phyloP scores from a whole-genome alignment of 2,329 filamentous ascomycete genomes.

The Aspergillus sp. region DNA sequence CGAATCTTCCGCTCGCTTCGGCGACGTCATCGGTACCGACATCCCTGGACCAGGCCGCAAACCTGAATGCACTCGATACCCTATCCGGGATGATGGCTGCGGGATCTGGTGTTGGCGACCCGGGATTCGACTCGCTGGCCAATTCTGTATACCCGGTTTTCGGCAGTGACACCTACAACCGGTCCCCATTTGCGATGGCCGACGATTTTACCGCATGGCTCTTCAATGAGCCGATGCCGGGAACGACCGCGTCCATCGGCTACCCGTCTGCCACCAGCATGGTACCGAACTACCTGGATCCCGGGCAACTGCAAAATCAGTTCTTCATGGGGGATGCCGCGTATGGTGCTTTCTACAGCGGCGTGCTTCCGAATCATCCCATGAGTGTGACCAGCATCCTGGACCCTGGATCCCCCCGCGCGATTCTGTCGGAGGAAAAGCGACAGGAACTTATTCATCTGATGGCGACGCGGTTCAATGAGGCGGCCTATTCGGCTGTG shows the following conservation, averaged over 20 bases:
- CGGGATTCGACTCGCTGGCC: constrained; percentile 35
- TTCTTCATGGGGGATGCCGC: constrained; percentile 51
- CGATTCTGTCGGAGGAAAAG: constrained; percentile 81
- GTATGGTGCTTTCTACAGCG: constrained; percentile 48
- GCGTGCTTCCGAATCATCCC: constrained; percentile 63
- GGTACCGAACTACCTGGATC: constrained; percentile 40
- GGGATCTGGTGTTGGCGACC: constrained; percentile 20
- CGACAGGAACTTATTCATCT: constrained; percentile 78
- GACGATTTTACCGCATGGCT: constrained; percentile 85
- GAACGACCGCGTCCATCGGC: constrained; percentile 49
- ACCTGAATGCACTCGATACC: constrained; percentile 23
- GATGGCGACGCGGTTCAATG: constrained; percentile 77
- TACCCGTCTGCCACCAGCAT: constrained; percentile 42
- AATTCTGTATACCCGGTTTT: constrained; percentile 73
- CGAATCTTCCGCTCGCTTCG: constrained; percentile 18
- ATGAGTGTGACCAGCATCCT: constrained; percentile 88
- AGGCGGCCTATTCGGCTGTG: constrained; percentile 70
- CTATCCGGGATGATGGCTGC: constrained; percentile 24
- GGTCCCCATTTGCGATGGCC: constrained; percentile 82
- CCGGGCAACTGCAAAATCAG: constrained; percentile 46
- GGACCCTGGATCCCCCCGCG: constrained; percentile 75
- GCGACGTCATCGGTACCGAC: constrained; percentile 21
- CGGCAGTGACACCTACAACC: constrained; percentile 75
- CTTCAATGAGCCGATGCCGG: constrained; percentile 66
- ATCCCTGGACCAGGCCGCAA: constrained; percentile 24